phyloP scores from a whole-genome alignment of 768 basidiomycete species.

The Sarcodon aspratus region DNA sequence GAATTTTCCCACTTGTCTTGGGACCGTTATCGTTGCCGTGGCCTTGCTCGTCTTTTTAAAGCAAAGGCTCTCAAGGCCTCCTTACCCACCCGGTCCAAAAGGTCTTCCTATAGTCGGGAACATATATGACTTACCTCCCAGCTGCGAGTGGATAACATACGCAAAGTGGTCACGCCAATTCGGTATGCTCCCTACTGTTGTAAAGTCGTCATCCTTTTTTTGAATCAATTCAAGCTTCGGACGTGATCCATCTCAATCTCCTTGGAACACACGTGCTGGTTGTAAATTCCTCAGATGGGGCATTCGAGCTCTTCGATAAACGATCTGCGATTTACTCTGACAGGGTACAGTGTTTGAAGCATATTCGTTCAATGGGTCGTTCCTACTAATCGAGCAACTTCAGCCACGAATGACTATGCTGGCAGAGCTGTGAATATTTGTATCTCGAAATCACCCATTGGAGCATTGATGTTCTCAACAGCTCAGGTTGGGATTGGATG shows the following conservation, averaged over 20 bases:
- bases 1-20: no score
- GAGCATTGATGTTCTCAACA: no score
- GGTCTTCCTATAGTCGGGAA: slow-evolving; percentile 14
- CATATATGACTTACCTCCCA: slow-evolving; percentile 14
- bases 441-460: no score
- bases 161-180: slow-evolving; percentile 8
- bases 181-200: slow-evolving; percentile 8
- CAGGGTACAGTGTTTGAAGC: slow-evolving; percentile 4
- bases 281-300: slow-evolving; percentile 15
- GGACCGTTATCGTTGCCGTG: neutral
- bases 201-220: no score
- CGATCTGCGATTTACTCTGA: slow-evolving; percentile 19
- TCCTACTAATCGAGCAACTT: no score
- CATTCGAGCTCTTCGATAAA: slow-evolving; percentile 19
- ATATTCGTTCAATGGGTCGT: no score
- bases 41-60: slow-evolving; percentile 8
- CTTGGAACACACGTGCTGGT: slow-evolving; percentile 18
- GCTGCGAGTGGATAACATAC: no score
- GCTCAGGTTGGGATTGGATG: no score
- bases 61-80: slow-evolving; percentile 22
- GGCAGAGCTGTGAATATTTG: no score
- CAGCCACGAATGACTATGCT: no score
- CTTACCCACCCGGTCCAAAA: slow-evolving; percentile 16
- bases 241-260: slow-evolving; percentile 15
- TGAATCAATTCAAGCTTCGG: slow-evolving; percentile 14